phyloP scores from a whole-genome alignment of 768 basidiomycete genomes.

The Sporobolomyces roseus region DNA sequence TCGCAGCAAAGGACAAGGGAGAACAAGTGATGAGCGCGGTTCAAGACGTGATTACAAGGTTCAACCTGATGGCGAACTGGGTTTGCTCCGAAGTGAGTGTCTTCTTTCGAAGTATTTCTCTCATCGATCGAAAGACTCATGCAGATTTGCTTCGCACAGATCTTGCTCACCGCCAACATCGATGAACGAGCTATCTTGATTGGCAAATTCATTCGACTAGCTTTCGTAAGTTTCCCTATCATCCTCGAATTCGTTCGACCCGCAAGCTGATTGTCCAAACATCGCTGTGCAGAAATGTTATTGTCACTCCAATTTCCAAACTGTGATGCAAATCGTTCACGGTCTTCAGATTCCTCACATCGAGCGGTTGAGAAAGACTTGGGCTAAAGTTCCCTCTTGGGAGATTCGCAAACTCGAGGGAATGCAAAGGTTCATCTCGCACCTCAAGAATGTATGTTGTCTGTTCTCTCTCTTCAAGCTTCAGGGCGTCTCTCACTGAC shows the following conservation, averaged over 20 bases:
- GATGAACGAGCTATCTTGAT: constrained; percentile 63
- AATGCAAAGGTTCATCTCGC: constrained; percentile 63
- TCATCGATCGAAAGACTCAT: not conserved
- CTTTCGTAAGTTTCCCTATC: constrained; percentile 60
- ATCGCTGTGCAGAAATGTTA: constrained; percentile 67
- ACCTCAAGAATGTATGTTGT: constrained; percentile 64
- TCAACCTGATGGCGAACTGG: constrained; percentile 79
- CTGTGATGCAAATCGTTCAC: constrained; percentile 71
- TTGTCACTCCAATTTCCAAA: constrained; percentile 68
- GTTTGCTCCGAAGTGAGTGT: constrained; percentile 61
- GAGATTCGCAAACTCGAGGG: constrained; percentile 71
- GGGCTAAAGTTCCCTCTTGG: constrained; percentile 64
- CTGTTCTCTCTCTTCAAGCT: not conserved
- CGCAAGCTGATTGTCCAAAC: constrained; percentile 12
- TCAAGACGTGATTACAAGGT: constrained; percentile 64
- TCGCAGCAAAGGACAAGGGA: constrained; percentile 25
- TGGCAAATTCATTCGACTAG: constrained; percentile 76
- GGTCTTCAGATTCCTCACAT: constrained; percentile 71
- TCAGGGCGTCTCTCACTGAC: not conserved
- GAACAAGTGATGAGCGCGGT: constrained; percentile 13
- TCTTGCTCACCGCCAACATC: constrained; percentile 63
- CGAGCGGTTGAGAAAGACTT: constrained; percentile 61
- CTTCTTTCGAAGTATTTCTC: not conserved
- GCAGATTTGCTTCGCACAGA: constrained; percentile 37
- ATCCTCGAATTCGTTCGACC: not conserved